Evolutionary conservation across 805 yeast species (phyloP), one percentile per base, ranked within the genome.

Genomic region (Pichia nanzhaoensis): DNA sequence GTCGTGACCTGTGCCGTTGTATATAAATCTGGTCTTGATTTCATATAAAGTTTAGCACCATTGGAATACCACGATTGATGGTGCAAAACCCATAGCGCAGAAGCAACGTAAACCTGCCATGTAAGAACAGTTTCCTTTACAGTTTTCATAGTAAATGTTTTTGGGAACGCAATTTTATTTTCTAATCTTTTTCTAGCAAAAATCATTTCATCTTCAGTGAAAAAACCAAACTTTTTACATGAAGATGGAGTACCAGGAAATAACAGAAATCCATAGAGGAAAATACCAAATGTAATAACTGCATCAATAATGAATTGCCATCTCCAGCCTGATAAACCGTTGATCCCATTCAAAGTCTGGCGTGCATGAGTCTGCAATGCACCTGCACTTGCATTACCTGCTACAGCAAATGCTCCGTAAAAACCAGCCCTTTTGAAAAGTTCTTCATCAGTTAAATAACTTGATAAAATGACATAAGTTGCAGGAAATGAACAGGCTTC

Each of bases 291-390:
- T 5, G 83, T 76, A 40, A 83, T 71, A 39, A 76, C 55, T 12
- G 81, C 82, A 57, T 81, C 86, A 49, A 83, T 70, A 39, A 83
- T 75, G 55, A 79, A 82, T 57, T 79, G 76, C 88, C 88, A 83
- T 66, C 80, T 70, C 88, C 88, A 83, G 12, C 85, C 79, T 8
- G 70, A 69, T 12, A 75, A 63, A 0, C 86, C 86, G 38, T 59
- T 55, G 10, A 57, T 64, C 27, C 82, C 85, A 43, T 69, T 62
- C 51, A 82, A 56, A 34, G 61, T 52, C 19, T 68, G 54, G 46
- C 65, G 72, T 24, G 80, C 70, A 10, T 80, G 75, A 16, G 82
- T 76, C 53, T 80, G 82, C 34, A 82, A 64, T 48, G 78, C 73
- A 37, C 85, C 84, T 1, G 83, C 71, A 14, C 84, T 78, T 46